A percentile compares a stretch with the other conserved stretches of the same genome.
Conservation (phyloP, 768 basidiomycete genomes). For the Naematelia aurantialba region DNA sequence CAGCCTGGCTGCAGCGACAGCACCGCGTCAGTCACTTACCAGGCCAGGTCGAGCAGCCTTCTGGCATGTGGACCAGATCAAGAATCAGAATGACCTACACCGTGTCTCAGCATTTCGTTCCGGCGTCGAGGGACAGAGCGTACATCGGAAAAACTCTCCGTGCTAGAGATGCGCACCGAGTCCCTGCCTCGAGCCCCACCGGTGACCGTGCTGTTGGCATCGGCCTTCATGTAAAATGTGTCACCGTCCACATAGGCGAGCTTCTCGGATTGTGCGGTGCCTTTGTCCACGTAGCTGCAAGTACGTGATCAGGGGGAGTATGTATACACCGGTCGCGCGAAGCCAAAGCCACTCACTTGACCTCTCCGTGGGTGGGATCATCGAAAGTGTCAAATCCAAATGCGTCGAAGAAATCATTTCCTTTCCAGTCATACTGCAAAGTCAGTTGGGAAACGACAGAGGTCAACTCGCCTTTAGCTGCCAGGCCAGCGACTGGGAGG, state of each 20-base stretch:
- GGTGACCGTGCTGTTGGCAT: slow-evolving; percentile 1
- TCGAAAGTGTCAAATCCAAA: slow-evolving; percentile 17
- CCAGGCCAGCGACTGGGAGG: not conserved
- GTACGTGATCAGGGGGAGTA: no score
- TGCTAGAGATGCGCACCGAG: slow-evolving; percentile 15
- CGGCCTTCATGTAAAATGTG: slow-evolving; percentile 14
- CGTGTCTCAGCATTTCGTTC: not conserved
- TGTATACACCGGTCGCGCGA: no score
- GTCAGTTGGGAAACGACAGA: not conserved
- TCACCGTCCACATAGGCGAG: slow-evolving; percentile 3
- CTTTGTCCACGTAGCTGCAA: not conserved
- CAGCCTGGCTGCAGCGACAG: not conserved
- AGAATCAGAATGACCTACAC: slow-evolving; percentile 14
- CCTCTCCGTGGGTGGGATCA: slow-evolving; percentile 18
- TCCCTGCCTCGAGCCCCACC: slow-evolving; percentile 10
- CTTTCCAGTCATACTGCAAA: slow-evolving; percentile 8
- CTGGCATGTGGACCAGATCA: slow-evolving; percentile 13
- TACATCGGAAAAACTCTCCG: slow-evolving; percentile 15
- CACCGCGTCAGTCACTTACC: not conserved
- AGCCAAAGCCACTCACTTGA: slow-evolving; percentile 16
- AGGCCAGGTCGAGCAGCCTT: slow-evolving; percentile 12
- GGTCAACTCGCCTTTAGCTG: slow-evolving; percentile 1
- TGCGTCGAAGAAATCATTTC: slow-evolving; percentile 13
- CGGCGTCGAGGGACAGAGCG: not conserved
- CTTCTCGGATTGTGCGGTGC: not conserved